Base-by-base conservation (phyloP, 1,284 basidiomycete species). In the Papiliotrema nemorosa region DNA sequence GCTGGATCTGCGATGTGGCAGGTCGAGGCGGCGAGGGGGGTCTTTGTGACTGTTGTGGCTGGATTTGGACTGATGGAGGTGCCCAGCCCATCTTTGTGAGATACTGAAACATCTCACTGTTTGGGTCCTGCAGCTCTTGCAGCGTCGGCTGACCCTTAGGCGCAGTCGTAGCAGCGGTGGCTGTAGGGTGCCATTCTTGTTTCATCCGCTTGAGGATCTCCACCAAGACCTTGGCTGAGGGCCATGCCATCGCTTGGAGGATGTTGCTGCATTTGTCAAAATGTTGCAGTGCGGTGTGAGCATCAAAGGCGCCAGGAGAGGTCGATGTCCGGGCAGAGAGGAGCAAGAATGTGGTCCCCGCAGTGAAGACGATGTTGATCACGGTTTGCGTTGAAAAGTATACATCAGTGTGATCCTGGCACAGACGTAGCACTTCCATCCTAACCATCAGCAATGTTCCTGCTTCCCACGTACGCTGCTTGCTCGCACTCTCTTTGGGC, bases 311-410 rank as follows among this genome's bases (percentile, higher is more conserved):
- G 1, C 54, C 50, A 13, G 22, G n/a, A 5, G n/a, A 22, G 18
- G 20, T 13, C 6, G n/a, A 20, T 3, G n/a, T 40, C 3, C n/a
- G 38, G 20, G 38, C 22, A 24, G 38, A 40, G 6, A 40, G n/a
- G 27, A 63, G 55, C 5, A 63, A 49, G 31, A 53, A 51, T 1
- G 58, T 58, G 7, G 83, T 85, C 16, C 83, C 84, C 0, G 84
- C 82, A 7, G 80, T 80, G 66, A 84, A 86, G 37, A 81, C 74
- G 36, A 80, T 78, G 61, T 85, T 83, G 38, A 83, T 76, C 44
- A 83, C 71, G 12, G 82, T 83, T 48, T 84, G 78, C 1, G 84
- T 80, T 20, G 78, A 75, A 57, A 80, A 83, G 22, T 83, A 80
- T 3, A 85, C 70, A 1, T 77, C 76, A 61, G 83, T 84, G 16